A percentile compares a stretch with the other conserved stretches of the same genome.
phyloP scores from a whole-genome alignment of 805 yeast species.

The Spencermartinsiella europaea region DNA sequence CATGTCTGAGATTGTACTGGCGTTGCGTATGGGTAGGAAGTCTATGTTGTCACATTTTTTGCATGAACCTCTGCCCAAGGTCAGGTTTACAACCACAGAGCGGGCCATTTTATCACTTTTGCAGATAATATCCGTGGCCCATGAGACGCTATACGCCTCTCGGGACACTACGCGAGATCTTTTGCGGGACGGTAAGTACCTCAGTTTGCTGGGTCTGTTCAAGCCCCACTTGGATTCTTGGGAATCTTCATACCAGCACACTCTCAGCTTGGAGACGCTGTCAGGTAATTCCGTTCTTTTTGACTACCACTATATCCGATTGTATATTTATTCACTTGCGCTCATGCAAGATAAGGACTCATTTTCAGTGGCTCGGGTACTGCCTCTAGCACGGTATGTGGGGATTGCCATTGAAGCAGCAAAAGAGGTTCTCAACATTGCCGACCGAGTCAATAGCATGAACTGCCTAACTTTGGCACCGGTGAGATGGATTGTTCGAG shows the following conservation, averaged over 20 bases:
- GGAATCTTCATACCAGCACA: conserved; percentile 57
- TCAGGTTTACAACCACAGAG: conserved; percentile 57
- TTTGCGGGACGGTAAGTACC: conserved; percentile 37
- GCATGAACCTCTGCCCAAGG: conserved; percentile 45
- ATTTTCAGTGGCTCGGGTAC: conserved; percentile 59
- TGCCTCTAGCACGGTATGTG: conserved; percentile 64
- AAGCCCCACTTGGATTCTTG: conserved; percentile 76
- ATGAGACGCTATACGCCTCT: conserved; percentile 69
- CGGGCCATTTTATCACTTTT: conserved; percentile 75
- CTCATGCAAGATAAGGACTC: conserved; percentile 42
- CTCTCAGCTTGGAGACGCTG: conserved; percentile 40
- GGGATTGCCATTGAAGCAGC: conserved; percentile 82
- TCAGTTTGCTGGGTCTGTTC: conserved; percentile 65
- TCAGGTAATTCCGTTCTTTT: conserved; percentile 69
- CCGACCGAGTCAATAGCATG: conserved; percentile 58
- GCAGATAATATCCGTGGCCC: conserved; percentile 74
- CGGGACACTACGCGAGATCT: conserved; percentile 33
- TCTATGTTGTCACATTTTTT: conserved; percentile 68
- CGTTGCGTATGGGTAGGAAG: conserved; percentile 73
- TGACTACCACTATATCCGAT: conserved; percentile 78
- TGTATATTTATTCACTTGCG: conserved; percentile 81
- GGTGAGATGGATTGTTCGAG: conserved; percentile 83
- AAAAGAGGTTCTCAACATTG: conserved; percentile 65
- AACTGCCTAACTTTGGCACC: conserved; percentile 74
- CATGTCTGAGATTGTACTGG: conserved; percentile 74